phyloP scores from a whole-genome alignment of 768 basidiomycete species.

The Wakefieldia striispora region DNA sequence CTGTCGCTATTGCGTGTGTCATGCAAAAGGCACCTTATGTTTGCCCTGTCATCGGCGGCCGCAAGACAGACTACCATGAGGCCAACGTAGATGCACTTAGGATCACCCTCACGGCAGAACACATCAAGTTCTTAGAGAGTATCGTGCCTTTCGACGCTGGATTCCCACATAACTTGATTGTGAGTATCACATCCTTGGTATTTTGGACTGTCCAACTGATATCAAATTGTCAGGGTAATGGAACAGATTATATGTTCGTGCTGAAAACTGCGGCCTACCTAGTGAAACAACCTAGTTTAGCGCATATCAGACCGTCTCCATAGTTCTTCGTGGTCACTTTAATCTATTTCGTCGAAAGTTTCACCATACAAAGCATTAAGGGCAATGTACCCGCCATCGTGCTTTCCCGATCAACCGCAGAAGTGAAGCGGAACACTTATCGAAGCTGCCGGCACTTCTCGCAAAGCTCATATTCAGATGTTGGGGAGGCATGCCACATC shows the following conservation, averaged over 20 bases:
- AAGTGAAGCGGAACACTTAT: too few relatives aligned
- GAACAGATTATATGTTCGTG: slow-evolving; percentile 17
- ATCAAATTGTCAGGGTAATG: slow-evolving; percentile 22
- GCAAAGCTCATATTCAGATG: too few relatives aligned
- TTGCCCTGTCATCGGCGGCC: slow-evolving; percentile 41
- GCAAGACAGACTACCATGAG: slow-evolving; percentile 40
- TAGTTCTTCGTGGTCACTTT: background rate
- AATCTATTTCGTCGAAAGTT: too few relatives aligned
- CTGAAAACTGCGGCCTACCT: slow-evolving; percentile 11
- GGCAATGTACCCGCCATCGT: too few relatives aligned
- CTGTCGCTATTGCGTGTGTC: slow-evolving; percentile 43
- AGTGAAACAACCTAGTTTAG: slow-evolving; percentile 16
- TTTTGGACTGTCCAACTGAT: background rate
- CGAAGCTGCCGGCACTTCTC: too few relatives aligned
- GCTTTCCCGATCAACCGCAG: too few relatives aligned
- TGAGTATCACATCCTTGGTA: background rate
- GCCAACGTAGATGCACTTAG: slow-evolving; percentile 35
- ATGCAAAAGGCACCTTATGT: slow-evolving; percentile 43
- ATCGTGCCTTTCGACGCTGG: background rate
- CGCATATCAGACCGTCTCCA: slow-evolving; percentile 9
- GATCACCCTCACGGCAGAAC: background rate
- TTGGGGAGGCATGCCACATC: too few relatives aligned
- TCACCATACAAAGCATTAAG: too few relatives aligned
- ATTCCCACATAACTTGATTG: background rate
- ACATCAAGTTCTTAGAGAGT: background rate